These are phyloP conservation scores for Spathaspora sp. DNA, from an alignment of 805 yeast genomes.

Conservation along the genomic window DNA sequence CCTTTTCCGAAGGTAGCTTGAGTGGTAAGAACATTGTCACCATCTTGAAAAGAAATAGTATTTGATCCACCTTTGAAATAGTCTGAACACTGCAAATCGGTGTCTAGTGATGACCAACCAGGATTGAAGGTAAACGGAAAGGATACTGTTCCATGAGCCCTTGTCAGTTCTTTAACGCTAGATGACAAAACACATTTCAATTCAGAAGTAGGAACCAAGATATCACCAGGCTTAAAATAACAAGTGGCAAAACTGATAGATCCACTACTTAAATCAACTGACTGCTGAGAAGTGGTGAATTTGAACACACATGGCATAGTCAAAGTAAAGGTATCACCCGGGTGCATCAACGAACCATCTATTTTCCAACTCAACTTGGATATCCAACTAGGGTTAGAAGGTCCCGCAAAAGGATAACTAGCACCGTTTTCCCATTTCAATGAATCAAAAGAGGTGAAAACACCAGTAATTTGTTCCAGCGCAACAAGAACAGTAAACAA, in stretches of 20 bases:
- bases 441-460: background rate
- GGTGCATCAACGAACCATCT: constrained; percentile 7
- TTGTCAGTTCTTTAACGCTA: constrained; percentile 9
- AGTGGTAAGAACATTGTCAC: constrained; percentile 10
- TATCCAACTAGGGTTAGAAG: constrained; percentile 12
- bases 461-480: constrained; percentile 2
- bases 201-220: constrained; percentile 12
- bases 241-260: constrained; percentile 20
- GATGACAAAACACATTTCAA: constrained; percentile 16
- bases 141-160: constrained; percentile 14
- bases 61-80: constrained; percentile 17
- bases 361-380: constrained; percentile 20
- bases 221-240: constrained; percentile 14
- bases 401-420: background rate
- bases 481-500: background rate
- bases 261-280: constrained; percentile 13
- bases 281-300: constrained; percentile 12
- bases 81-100: constrained; percentile 15
- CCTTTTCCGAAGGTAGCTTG: constrained; percentile 7
- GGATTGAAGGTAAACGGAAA: constrained; percentile 21
- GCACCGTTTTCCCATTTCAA: background rate
- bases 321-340: constrained; percentile 26
- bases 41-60: constrained; percentile 15
- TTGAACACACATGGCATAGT: constrained; percentile 23
- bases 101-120: constrained; percentile 12